Evolutionary conservation across 345 rosid species (phyloP).

Genomic region (Dipteronia dyeriana): DNA sequence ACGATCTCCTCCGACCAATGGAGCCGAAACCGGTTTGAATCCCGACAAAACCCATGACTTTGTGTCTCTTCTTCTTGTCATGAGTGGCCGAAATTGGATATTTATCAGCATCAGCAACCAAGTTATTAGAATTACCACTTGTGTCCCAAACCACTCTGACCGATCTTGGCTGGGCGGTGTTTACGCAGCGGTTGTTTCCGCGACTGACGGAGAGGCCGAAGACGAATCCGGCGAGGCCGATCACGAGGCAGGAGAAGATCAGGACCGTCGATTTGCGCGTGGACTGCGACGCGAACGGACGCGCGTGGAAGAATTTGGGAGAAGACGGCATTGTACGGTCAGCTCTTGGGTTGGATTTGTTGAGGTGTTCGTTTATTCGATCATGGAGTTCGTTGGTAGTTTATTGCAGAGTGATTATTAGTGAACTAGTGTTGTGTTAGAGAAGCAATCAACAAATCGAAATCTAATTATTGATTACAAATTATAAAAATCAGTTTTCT

Average conservation of each 20-base stretch:
- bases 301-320: constrained; percentile 62
- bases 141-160: constrained; percentile 65
- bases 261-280: constrained; percentile 54
- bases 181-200: constrained; percentile 26
- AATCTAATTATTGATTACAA: background rate
- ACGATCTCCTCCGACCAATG: constrained; percentile 61
- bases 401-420: background rate
- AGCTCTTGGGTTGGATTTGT: no score
- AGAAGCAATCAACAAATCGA: background rate
- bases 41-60: constrained; percentile 90
- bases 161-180: constrained; percentile 41
- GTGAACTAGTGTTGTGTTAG: constrained; percentile 1
- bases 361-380: background rate
- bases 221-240: constrained; percentile 66
- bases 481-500: background rate
- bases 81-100: background rate
- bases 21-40: constrained; percentile 86
- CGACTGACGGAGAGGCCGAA: constrained; percentile 48
- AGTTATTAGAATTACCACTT: constrained; percentile 19
- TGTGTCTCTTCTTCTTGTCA: constrained; percentile 53
- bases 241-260: constrained; percentile 47
- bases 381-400: background rate
- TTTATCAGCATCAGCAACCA: background rate
- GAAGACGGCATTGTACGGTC: constrained; percentile 61
- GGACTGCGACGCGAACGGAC: constrained; percentile 29